Evolutionary conservation across 1,284 basidiomycete species (phyloP), one percentile per base, ranked within the genome.

Genomic region (Papiliotrema laurentii): DNA sequence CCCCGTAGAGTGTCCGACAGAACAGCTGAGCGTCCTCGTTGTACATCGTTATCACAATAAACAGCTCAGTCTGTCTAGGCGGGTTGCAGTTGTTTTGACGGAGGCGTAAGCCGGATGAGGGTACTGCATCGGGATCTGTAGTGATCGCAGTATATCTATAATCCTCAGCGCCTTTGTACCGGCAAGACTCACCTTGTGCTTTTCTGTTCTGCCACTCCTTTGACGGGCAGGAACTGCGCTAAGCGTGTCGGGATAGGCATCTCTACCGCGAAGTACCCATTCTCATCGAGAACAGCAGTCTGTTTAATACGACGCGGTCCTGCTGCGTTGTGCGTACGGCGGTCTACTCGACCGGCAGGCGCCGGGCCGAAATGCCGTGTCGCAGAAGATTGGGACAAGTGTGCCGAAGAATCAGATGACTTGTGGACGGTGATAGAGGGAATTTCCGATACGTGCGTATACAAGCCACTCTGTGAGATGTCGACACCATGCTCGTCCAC

Each of bases 11-110:
- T 1, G 96, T 98, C 40, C 94, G 80, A 68, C 90, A 91, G 71
- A 98, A 94, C 11, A 97, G 76, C 22, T 89, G 77, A 61, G 97
- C 94, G 68, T 97, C 86, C 75, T 97, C 96, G 59, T 93, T 94
- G 71, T 87, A 96, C 90, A 97, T 92, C 19, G 94, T 97, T 66
- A 97, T 87, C 54, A 89, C 87, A 71, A 96, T 86, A 75, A 96
- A 89, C 41, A 98, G 71, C 66, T 98, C 96, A 1, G 92, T 98
- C 54, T 85, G 81, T 36, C 93, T 79, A 5, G 70, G 68, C 1
- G 70, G 68, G 33, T 83, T 81, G 60, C 77, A 82, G 61, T 86
- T 79, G 60, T 87, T 87, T 64, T 97, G 93, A 37, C 94, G 80
- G 27, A 98, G 78, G 48, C 86, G 86, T 65, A 90, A 91, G 6